Percentiles rank a stretch among this genome's conserved stretches.
Evolutionary conservation across 2,329 filamentous ascomycete genomes (phyloP).

Genomic region (Aspergillus candidus): DNA sequence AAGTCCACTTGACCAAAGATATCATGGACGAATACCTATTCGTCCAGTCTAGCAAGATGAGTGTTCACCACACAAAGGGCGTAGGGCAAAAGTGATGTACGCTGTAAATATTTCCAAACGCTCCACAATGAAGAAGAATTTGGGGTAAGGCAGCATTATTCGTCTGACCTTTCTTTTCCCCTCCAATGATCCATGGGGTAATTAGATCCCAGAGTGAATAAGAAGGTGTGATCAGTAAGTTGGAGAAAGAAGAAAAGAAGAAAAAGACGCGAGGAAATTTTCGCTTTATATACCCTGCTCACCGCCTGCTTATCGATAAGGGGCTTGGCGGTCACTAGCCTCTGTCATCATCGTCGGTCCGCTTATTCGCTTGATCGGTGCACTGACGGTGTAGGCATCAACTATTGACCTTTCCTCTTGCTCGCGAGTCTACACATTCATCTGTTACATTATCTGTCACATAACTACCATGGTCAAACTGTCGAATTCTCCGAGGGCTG

Average conservation of each 20-base stretch:
- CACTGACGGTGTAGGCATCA: conserved; percentile 1
- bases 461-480: conserved; percentile 12
- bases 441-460: not conserved
- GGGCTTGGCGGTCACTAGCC: not conserved
- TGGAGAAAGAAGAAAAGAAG: conserved; percentile 28
- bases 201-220: conserved; percentile 44
- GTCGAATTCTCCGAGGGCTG: conserved; percentile 28
- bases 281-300: conserved; percentile 18
- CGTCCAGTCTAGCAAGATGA: not conserved
- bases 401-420: not conserved
- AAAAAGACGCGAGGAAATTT: conserved; percentile 17
- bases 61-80: not conserved
- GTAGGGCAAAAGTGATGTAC: conserved; percentile 26
- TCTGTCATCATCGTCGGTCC: conserved; percentile 8
- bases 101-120: conserved; percentile 44
- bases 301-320: conserved; percentile 34
- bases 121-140: conserved; percentile 38
- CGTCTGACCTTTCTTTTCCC: conserved; percentile 45
- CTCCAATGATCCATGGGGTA: conserved; percentile 37
- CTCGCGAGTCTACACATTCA: not conserved
- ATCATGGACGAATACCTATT: too few relatives aligned
- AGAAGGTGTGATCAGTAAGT: conserved; percentile 37
- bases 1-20: too few relatives aligned
- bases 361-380: not conserved
- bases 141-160: conserved; percentile 42